Base-by-base conservation (phyloP, 2,329 filamentous ascomycete species). In the Colletotrichum melonis region DNA sequence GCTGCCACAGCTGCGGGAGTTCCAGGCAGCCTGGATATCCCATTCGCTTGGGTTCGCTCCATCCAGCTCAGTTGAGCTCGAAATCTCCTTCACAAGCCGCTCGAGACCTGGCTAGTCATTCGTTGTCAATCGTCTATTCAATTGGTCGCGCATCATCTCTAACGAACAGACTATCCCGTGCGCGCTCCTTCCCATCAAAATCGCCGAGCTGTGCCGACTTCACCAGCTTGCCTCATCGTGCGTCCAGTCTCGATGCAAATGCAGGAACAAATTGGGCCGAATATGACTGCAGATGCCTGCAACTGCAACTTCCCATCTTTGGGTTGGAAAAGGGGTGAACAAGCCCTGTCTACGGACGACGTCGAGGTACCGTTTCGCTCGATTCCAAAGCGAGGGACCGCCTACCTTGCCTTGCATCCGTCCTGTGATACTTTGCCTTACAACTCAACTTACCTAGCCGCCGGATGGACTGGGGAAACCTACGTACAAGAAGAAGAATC, bases 151-250 rank as follows among this genome's bases (percentile, higher is more conserved):
- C 66, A 42, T 73, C 67, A 49, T 64, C 60, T 46, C 35, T 42
- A 26, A 55, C 42, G 65, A 66, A 69, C 69, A 32, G 69, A 22
- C 69, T 68, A 16, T 24, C 52, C 65, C 65, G 57, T 68, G 65
- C 52, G 63, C 63, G 38, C 57, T 32, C 38, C 42, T n/a, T 63
- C 12, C 16, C 46, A 14, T 52, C 24, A 22, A 9, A 30, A 46
- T 72, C 46, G 58, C 22, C 57, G n/a, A 26, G n/a, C 32, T 60
- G n/a, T 35, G 12, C 57, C 32, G 32, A 26, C 12, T 24, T 28
- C 42, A 7, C 19, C 32, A 62, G 19, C 65, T 35, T 49, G 28
- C 46, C 42, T 32, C 42, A 38, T 22, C 19, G n/a, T 55, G n/a
- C 30, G 49, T 32, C 28, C 46, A 16, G 42, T 54, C 35, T 42